Percentiles rank a stretch among this genome's conserved stretches.
phyloP scores from a whole-genome alignment of 75 land plant species.

The Picea sitchensis region DNA sequence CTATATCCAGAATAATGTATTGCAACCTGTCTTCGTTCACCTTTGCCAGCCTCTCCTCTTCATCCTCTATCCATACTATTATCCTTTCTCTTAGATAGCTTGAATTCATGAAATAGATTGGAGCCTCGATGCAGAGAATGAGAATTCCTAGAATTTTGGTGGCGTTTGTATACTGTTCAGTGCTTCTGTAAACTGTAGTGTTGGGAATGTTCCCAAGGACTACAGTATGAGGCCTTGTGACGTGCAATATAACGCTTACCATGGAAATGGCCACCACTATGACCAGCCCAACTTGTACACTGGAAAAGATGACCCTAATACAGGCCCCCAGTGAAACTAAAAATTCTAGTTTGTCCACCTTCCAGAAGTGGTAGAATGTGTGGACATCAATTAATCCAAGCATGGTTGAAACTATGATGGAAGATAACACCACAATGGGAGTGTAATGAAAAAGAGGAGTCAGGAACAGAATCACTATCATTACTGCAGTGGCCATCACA shows the following conservation, averaged over 20 bases:
- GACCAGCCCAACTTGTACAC: constrained; percentile 61
- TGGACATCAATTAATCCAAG: constrained; percentile 66
- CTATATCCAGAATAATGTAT: not conserved
- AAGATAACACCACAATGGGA: constrained; percentile 63
- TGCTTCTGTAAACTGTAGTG: constrained; percentile 45
- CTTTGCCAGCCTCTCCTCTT: too few relatives aligned
- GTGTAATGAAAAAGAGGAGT: constrained; percentile 84
- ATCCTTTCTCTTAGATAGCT: constrained; percentile 61
- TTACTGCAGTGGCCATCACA: too few relatives aligned
- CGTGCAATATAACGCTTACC: constrained; percentile 53
- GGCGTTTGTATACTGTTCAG: constrained; percentile 52
- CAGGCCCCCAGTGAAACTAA: constrained; percentile 34
- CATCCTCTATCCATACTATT: too few relatives aligned
- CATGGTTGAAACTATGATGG: constrained; percentile 75
- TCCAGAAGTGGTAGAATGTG: constrained; percentile 59
- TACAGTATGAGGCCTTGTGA: constrained; percentile 66
- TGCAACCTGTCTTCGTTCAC: too few relatives aligned
- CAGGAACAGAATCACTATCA: not conserved
- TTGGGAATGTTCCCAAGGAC: constrained; percentile 77
- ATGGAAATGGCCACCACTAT: constrained; percentile 69
- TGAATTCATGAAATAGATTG: constrained; percentile 60
- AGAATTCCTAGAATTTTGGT: constrained; percentile 38
- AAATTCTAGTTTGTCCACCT: constrained; percentile 78
- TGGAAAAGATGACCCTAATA: constrained; percentile 54
- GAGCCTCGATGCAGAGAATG: constrained; percentile 49